Percentiles rank a stretch among this genome's conserved stretches.
These are phyloP conservation scores for Penicillium thymicola DNA, from an alignment of 2,329 filamentous ascomycete genomes.

Conservation along the genomic window DNA sequence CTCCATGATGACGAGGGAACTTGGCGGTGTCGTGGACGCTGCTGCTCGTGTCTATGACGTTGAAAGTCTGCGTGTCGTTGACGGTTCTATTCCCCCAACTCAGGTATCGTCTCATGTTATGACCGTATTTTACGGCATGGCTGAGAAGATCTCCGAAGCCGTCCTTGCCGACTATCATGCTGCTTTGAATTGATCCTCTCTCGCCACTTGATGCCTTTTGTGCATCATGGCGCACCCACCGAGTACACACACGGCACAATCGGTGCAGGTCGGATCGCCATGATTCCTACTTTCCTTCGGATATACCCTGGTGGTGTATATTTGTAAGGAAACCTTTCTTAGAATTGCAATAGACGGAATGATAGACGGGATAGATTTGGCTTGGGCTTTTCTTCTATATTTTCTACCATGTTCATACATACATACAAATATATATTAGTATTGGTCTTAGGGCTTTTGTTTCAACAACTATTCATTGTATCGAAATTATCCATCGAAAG, in stretches of 20 bases:
- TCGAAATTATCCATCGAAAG: too few relatives aligned
- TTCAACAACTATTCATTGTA: background rate
- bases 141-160: conserved; percentile 23
- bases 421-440: background rate
- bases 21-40: conserved; percentile 34
- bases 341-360: background rate
- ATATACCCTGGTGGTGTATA: background rate
- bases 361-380: too few relatives aligned
- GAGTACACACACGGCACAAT: background rate
- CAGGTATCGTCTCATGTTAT: conserved; percentile 33
- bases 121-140: conserved; percentile 32
- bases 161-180: conserved; percentile 13
- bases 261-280: background rate
- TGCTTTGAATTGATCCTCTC: background rate
- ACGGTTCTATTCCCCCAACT: conserved; percentile 37
- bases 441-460: background rate
- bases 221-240: background rate
- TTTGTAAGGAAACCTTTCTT: background rate
- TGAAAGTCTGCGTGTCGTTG: conserved; percentile 35
- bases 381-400: background rate
- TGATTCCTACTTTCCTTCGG: background rate
- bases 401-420: background rate
- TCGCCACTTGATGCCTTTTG: background rate
- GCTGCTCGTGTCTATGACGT: conserved; percentile 31
- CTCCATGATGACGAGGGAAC: conserved; percentile 32